A percentile compares a stretch with the other conserved stretches of the same genome.
phyloP scores from a whole-genome alignment of 768 basidiomycete genomes.

The Fomitopsis pulvina region DNA sequence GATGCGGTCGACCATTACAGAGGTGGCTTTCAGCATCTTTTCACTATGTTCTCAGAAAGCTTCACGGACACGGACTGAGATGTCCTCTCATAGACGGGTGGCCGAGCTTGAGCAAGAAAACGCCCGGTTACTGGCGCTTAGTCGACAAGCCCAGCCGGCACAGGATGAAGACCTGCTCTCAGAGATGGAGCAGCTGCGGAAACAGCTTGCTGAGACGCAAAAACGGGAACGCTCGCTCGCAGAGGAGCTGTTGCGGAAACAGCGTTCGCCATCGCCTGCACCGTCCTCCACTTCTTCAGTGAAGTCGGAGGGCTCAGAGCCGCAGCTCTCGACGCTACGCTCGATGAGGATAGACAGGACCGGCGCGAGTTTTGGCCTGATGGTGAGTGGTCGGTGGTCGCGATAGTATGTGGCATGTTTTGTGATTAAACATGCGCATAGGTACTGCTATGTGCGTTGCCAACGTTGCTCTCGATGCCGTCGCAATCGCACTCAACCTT shows the following conservation, averaged over 20 bases:
- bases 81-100: constrained; percentile 52
- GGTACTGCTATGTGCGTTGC: constrained; percentile 74
- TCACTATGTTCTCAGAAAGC: background rate
- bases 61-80: background rate
- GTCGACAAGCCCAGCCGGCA: constrained; percentile 31
- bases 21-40: too few species aligned
- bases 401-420: constrained; percentile 16
- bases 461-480: constrained; percentile 64
- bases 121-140: constrained; percentile 56
- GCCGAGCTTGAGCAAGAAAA: constrained; percentile 83
- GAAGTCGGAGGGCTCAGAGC: constrained; percentile 57
- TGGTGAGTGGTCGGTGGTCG: constrained; percentile 41
- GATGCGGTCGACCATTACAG: too few species aligned
- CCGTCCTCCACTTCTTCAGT: constrained; percentile 24
- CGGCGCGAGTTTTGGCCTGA: constrained; percentile 61
- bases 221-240: constrained; percentile 63
- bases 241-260: constrained; percentile 46
- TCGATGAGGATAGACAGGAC: constrained; percentile 38
- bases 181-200: constrained; percentile 61
- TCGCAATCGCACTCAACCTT: constrained; percentile 42
- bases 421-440: constrained; percentile 25
- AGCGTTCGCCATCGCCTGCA: constrained; percentile 20
- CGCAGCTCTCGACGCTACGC: constrained; percentile 32
- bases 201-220: constrained; percentile 56
- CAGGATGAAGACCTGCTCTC: constrained; percentile 35